Conservation (phyloP, 2,329 filamentous ascomycete genomes). For the Zymoseptoria ardabiliae region DNA sequence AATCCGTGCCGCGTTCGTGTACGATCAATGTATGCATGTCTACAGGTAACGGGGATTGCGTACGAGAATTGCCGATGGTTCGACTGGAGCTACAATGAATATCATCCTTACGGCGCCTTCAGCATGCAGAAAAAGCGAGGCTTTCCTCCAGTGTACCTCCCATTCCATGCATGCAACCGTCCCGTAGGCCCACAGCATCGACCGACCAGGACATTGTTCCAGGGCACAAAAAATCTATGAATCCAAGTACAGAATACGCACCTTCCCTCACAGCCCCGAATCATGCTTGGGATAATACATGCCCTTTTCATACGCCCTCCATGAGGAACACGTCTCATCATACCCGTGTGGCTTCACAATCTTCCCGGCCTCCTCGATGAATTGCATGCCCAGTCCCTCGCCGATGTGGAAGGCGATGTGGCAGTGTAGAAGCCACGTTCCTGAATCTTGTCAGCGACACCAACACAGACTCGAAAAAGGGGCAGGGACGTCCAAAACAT, state of each 20-base stretch:
- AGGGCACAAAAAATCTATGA: neutral
- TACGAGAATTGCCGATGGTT: neutral
- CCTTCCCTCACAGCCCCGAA: constrained; percentile 29
- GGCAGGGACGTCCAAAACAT: constrained; percentile 3
- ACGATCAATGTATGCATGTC: neutral
- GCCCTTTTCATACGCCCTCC: constrained; percentile 29
- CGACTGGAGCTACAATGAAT: neutral
- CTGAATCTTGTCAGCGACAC: constrained; percentile 46
- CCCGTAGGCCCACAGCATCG: neutral
- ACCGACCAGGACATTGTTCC: neutral
- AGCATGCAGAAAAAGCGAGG: no score
- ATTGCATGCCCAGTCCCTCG: constrained; percentile 51
- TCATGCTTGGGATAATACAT: constrained; percentile 33
- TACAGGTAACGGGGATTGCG: neutral
- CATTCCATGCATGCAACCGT: neutral
- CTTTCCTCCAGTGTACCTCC: no score
- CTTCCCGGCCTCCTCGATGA: constrained; percentile 39
- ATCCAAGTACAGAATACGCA: neutral
- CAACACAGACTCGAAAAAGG: constrained; percentile 43
- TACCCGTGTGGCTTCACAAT: constrained; percentile 27
- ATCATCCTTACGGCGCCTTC: no score
- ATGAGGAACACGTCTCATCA: constrained; percentile 28
- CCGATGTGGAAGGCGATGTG: constrained; percentile 50
- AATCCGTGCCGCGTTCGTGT: neutral
- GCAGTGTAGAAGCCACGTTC: constrained; percentile 40